Percentiles rank a stretch among this genome's conserved stretches.
These are phyloP conservation scores for Globisporangium okanoganense DNA, from an alignment of 352 stramenopile species.

Conservation along the genomic window DNA sequence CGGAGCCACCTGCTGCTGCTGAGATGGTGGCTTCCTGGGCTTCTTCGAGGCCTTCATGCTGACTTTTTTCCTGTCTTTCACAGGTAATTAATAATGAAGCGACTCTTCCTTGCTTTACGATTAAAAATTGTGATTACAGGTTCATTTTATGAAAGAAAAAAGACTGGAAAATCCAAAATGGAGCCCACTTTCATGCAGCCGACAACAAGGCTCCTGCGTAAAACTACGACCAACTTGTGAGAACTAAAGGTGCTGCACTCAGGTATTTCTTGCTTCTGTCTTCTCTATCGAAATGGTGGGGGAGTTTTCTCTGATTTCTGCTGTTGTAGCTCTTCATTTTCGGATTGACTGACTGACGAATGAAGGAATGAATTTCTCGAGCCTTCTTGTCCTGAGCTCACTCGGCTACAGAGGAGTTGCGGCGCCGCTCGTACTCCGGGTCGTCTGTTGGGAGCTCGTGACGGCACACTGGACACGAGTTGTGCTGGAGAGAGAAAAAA, in stretches of 20 bases:
- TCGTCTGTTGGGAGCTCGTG: slow-evolving; percentile 85
- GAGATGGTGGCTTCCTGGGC: background rate
- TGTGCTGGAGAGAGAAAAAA: slow-evolving; percentile 43
- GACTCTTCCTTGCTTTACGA: background rate
- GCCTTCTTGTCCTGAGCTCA: slow-evolving; percentile 5
- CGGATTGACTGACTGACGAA: background rate
- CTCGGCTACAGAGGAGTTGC: slow-evolving; percentile 19
- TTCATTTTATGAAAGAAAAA: background rate
- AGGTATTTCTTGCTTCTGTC: slow-evolving; percentile 1
- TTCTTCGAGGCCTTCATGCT: slow-evolving; percentile 5
- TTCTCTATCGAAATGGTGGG: background rate
- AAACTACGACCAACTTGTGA: background rate
- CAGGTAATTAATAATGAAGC: background rate
- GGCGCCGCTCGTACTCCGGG: slow-evolving; percentile 69
- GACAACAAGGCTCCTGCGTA: too few species aligned
- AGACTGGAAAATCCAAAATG: background rate
- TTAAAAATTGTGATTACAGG: background rate
- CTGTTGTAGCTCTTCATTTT: background rate
- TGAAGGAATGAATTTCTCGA: background rate
- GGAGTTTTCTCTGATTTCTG: background rate
- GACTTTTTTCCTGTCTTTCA: background rate
- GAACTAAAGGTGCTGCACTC: background rate
- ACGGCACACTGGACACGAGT: slow-evolving; percentile 83
- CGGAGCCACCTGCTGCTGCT: background rate
- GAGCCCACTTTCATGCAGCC: too few species aligned